Evolutionary conservation across 208 protist species (phyloP).

Genomic region (Naegleria lovaniensis): DNA sequence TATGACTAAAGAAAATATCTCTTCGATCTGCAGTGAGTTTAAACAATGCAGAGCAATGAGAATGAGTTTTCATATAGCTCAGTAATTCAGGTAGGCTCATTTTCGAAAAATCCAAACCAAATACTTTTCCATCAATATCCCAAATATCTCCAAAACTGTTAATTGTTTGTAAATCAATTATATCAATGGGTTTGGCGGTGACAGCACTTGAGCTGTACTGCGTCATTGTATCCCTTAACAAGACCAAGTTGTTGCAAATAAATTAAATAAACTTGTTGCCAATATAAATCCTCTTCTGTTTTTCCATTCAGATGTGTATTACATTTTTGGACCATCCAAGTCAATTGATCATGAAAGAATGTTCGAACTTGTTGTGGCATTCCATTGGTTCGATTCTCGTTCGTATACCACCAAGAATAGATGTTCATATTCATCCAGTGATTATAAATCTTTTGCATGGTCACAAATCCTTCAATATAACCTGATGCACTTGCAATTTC

Average conservation of each 20-base stretch:
- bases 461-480: constrained; percentile 18
- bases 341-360: neutral
- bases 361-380: neutral
- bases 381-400: neutral
- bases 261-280: constrained; percentile 37
- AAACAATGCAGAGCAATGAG: constrained; percentile 46
- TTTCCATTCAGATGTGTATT: too few relatives aligned
- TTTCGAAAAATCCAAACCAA: too few relatives aligned
- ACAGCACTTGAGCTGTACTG: too few relatives aligned
- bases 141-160: too few relatives aligned
- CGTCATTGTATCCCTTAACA: too few relatives aligned
- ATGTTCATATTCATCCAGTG: neutral
- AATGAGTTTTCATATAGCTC: too few relatives aligned
- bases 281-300: constrained; percentile 27
- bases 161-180: too few relatives aligned
- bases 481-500: neutral
- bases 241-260: constrained; percentile 30
- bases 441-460: neutral
- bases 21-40: constrained; percentile 43
- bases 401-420: neutral
- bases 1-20: constrained; percentile 46
- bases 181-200: too few relatives aligned
- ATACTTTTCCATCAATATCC: too few relatives aligned
- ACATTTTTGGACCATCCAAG: neutral
- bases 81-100: too few relatives aligned